Evolutionary conservation across 2,329 filamentous ascomycete species (phyloP).

Genomic region (Trichoderma simmonsii): DNA sequence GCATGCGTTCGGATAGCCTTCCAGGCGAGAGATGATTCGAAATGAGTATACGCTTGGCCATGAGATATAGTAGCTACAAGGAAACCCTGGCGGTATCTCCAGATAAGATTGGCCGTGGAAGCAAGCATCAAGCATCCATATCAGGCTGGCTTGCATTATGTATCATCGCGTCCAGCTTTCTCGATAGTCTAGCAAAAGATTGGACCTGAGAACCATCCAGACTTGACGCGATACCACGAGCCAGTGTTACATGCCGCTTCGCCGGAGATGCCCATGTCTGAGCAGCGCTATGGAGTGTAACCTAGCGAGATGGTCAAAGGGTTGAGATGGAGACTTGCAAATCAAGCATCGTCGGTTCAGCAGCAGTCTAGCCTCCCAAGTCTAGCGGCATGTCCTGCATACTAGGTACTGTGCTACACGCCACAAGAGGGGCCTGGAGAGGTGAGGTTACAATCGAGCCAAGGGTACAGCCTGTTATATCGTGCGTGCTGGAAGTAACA

Average conservation of each 20-base stretch:
- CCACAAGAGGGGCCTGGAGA: slow-evolving; percentile 2
- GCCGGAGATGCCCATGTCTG: slow-evolving; percentile 4
- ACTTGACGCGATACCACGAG: neutral
- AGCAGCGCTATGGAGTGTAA: slow-evolving; percentile 11
- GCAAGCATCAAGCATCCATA: neutral
- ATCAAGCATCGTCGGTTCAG: neutral
- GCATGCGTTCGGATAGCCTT: neutral
- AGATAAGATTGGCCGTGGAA: neutral
- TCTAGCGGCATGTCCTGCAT: neutral
- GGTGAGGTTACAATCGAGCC: slow-evolving; percentile 7
- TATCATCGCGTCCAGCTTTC: neutral
- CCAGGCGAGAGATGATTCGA: neutral
- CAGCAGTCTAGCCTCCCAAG: neutral
- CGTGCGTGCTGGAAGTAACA: neutral
- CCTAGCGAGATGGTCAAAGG: neutral
- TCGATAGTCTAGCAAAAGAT: neutral
- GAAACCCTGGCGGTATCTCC: neutral
- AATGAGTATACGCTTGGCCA: neutral
- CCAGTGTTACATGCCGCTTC: slow-evolving; percentile 17
- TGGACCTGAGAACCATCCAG: neutral
- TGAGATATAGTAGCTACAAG: neutral
- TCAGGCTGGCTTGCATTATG: neutral
- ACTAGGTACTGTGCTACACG: neutral
- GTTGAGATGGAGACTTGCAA: neutral
- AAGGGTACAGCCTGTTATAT: neutral